Evolutionary conservation across 192 early-diverging fungal genomes (phyloP), one percentile per base, ranked within the genome.

Genomic region (Dispira simplex): DNA sequence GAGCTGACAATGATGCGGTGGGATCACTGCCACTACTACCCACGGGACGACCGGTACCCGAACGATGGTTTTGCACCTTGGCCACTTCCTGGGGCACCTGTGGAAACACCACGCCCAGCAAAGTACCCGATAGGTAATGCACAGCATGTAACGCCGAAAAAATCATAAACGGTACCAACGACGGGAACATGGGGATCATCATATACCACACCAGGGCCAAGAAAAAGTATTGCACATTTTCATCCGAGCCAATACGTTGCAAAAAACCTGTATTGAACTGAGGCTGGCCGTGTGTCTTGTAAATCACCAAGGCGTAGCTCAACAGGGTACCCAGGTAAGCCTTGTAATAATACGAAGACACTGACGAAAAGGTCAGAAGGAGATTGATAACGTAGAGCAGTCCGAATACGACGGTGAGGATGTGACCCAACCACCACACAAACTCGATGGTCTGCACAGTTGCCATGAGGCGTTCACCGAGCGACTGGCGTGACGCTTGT

Each of bases 161-260:
- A 12, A 56, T 25, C 2, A 56, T 13, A 28, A 56, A 56, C 8
- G 54, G 54, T 21, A 26, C 20, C 11, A 56, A 21, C 3, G 54
- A 27, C 20, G 28, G 25, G 54, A 56, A 56, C 16, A 56, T 8
- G 1, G 54, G 54, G 54, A 21, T 21, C 54, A 56, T 56, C 25
- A 56, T 21, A 9, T 56, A 56, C 54, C 54, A 56, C 25, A 28
- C 28, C 54, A 56, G 18, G 18, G 54, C 23, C 18, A 56, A 25
- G 25, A 56, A 56, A 28, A 56, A 56, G 54, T 56, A 56, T 28
- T 56, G 54, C 13, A 56, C 54, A 25, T 56, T 56, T 25, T 56
- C 54, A 28, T 56, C 54, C 12, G 25, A 14, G 3, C 54, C 54
- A 26, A 56, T 56, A 28, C 54, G 54, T 21, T 56, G 54, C 20